Evolutionary conservation across 495 filamentous ascomycete species (phyloP), one percentile per base, ranked within the genome.

Genomic region (Halenospora varia): DNA sequence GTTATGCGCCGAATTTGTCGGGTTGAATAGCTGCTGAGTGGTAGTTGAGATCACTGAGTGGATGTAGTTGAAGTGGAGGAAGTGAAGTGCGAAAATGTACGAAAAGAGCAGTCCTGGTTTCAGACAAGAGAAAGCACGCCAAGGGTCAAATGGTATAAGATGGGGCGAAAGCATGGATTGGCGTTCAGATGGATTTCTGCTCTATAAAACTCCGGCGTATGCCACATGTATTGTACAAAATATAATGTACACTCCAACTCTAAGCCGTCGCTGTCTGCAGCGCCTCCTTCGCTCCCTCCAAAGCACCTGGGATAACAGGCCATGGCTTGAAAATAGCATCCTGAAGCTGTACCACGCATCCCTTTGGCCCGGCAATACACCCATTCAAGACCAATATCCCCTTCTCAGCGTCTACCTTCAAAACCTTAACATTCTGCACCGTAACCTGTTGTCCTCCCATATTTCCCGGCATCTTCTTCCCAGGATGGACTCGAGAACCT

Each of bases 401-500:
- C 66, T 90, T 85, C 66, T 86, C 85, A 55, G 82, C 77, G 72
- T 97, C 89, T 35, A 96, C 87, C 75, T 88, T 84, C 65, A 98
- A 72, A 51, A 98, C 85, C 73, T 88, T 89, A 61, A 96, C 71
- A 69, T 95, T 95, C 78, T 97, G 92, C 17, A 90, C 76, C 39
- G 94, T 98, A 44, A 90, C 87, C 61, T 83, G 82, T 70, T 92
- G 77, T 55, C 85, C 85, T 22, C 94, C 94, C 94, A 98, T 97
- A 45, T 89, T 82, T 55, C 94, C 94, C 19, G 94, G 83, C 94
- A 98, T 98, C 72, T 89, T 90, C 84, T 98, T 98, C 50, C 94
- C 94, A 0, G 94, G 94, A 57, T 87, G 82, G 42, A 98, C 94
- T 64, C 94, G 79, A 44, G 89, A 94, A 70, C 94, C 94, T 69